Evolutionary conservation across 140 eudicot species (phyloP).

Genomic region (Stevia rebaudiana): DNA sequence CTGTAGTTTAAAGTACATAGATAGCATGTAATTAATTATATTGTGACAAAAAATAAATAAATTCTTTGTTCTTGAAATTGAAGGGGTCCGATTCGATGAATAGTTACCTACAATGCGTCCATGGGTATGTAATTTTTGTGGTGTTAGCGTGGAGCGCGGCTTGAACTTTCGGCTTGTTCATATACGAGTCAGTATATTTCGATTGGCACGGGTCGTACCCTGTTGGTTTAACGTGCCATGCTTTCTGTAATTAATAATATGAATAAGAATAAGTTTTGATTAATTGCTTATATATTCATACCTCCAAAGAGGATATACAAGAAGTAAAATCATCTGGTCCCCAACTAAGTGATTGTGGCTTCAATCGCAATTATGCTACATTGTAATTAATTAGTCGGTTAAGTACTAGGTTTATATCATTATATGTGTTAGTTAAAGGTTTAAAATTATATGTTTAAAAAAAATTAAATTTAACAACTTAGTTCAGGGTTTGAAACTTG

Average conservation of each 20-base stretch:
- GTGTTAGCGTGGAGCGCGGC: constrained; percentile 80
- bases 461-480: too few relatives aligned
- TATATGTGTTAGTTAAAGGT: too few relatives aligned
- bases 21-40: neutral
- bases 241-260: constrained; percentile 29
- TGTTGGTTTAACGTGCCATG: constrained; percentile 47
- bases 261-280: neutral
- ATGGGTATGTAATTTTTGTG: constrained; percentile 55
- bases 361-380: too few relatives aligned
- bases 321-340: too few relatives aligned
- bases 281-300: too few relatives aligned
- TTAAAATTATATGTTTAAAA: too few relatives aligned
- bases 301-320: too few relatives aligned
- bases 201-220: constrained; percentile 79
- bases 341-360: too few relatives aligned
- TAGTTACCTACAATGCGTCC: constrained; percentile 78
- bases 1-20: constrained; percentile 22
- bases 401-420: too few relatives aligned
- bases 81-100: neutral
- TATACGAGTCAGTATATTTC: constrained; percentile 40
- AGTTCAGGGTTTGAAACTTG: too few relatives aligned
- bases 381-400: too few relatives aligned
- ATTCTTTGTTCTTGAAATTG: too few relatives aligned
- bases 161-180: constrained; percentile 70
- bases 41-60: neutral